These are phyloP conservation scores for Apiospora phragmitis DNA, from an alignment of 2,329 filamentous ascomycete species.

Conservation along the genomic window DNA sequence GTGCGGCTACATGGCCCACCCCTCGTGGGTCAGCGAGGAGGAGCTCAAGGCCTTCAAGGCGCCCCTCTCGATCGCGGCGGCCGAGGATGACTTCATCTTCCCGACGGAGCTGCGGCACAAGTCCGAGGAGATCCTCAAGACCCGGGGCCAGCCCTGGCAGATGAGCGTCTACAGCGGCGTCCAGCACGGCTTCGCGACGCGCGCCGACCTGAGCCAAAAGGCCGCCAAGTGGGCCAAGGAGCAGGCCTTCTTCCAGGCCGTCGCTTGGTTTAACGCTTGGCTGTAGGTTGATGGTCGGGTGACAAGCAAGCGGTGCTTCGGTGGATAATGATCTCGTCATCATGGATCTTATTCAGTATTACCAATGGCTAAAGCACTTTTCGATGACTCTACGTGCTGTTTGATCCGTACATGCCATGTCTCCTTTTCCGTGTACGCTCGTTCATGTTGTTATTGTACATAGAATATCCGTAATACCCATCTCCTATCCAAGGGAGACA, in stretches of 20 bases:
- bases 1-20: conserved; percentile 76
- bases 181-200: conserved; percentile 73
- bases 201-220: conserved; percentile 61
- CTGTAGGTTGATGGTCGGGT: conserved; percentile 14
- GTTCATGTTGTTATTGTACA: neutral
- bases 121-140: conserved; percentile 62
- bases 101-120: conserved; percentile 62
- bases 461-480: neutral
- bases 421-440: neutral
- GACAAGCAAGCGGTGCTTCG: too few relatives aligned
- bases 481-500: too few relatives aligned
- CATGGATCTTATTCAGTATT: too few relatives aligned
- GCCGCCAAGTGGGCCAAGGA: conserved; percentile 72
- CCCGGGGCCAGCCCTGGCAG: conserved; percentile 66
- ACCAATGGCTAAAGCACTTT: too few relatives aligned
- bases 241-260: conserved; percentile 76
- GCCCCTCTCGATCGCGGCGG: conserved; percentile 67
- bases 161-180: conserved; percentile 74
- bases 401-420: neutral
- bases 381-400: neutral
- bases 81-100: conserved; percentile 67
- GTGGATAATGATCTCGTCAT: too few relatives aligned
- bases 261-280: conserved; percentile 68
- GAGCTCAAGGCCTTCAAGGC: conserved; percentile 67
- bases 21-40: conserved; percentile 69